Evolutionary conservation across 2,329 filamentous ascomycete species (phyloP), one percentile per base, ranked within the genome.

Genomic region (Thyridium curvatum): DNA sequence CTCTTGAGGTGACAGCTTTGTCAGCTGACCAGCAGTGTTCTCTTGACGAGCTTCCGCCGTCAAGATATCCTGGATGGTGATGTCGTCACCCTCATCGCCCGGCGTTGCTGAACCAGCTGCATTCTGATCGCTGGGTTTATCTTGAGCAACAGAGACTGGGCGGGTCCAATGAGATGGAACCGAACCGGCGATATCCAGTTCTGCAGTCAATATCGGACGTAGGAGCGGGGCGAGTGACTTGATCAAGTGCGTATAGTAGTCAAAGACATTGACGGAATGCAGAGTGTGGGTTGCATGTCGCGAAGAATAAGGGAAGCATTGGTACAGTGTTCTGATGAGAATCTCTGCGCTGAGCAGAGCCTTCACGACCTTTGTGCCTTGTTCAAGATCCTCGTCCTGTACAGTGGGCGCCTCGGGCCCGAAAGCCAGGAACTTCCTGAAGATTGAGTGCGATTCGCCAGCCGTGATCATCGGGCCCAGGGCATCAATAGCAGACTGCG

Each of bases 141-240:
- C 21, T 26, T 26, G 21, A 26, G 21, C 6, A 26, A 26, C 21
- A 26, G 21, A 26, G 10, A 26, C 10, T 26, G 21, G 21, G n/a
- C 35, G 38, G 4, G 65, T 66, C 82, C 82, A 86, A 42, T 79
- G 69, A 30, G 80, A 72, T 1, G 91, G 88, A 35, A 95, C 82
- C 38, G 77, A 71, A 37, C 78, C 81, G 47, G 84, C 76, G 33
- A 96, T 68, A 1, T 82, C 68, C 29, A 90, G 84, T 47, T 94
- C 86, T 59, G 98, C 91, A 60, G 82, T 83, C n/a, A 94, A 72
- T 42, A 88, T 85, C 38, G 83, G 82, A 32, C 85, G 77, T 47
- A 96, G 74, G 13, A 98, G 66, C 17, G 81, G 80, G 4, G 88
- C 89, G 28, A 97, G 72, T 18, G 80, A 79, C 45, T 79, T 75